Base-by-base conservation (phyloP, 306 rosid genomes). In the Coriaria nepalensis region DNA sequence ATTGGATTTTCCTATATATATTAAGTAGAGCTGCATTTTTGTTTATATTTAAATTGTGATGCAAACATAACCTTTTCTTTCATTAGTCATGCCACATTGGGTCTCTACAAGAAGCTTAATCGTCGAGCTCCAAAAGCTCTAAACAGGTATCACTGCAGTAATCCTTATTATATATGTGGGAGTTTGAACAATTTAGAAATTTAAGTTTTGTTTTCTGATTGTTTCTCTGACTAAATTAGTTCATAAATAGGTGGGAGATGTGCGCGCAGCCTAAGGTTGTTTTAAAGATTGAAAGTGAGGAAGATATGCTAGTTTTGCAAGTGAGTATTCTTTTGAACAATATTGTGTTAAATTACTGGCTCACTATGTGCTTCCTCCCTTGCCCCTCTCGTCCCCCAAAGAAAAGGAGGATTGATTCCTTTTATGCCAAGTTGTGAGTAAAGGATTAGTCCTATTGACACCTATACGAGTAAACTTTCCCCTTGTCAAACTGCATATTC, bases 261-360 rank as follows among this genome's bases (percentile, higher is more conserved):
- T 81, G 84, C 35, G 95, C 82, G 0, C 97, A 90, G 56, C 97
- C 97, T 8, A 90, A 90, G 76, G 95, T 90, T 49, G 97, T 90
- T 50, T 75, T 90, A 40, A 90, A 90, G 73, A 82, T 81, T 45
- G 97, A 90, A 66, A 72, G 83, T 44, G 97, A 90, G 78, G 87
- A 79, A 59, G 93, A 84, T 61, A 81, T 90, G 90, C 73, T 90
- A 45, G 71, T 74, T 57, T 68, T 88, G 76, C 97, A 88, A 66
- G 95, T 84, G 33, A 71, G 79, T 52, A 38, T 49, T 38, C 12
- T 11, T 40, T 50, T 20, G 29, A 20, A 1, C 1, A 20, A 20
- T 20, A 5, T 37, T 45, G 6, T 43, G 14, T 50, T 35, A 35
- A 9, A 12, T 46, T 4, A 40, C 48, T 32, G 12, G n/a, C 10